phyloP scores from a whole-genome alignment of 139 green algal genomes.

The Astrephomene gubernaculifera region DNA sequence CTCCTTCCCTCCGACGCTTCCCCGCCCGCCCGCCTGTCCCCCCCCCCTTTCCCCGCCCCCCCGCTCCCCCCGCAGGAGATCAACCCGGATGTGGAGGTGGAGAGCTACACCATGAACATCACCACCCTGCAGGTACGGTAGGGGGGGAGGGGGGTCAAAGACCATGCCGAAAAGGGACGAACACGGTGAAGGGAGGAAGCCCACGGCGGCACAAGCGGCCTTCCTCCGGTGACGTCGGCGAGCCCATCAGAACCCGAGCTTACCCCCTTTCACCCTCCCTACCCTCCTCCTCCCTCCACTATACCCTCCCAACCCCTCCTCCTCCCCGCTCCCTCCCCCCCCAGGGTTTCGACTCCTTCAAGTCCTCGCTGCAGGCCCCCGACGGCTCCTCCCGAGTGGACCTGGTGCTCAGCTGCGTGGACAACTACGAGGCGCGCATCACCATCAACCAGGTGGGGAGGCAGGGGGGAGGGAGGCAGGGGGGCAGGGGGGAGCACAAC shows the following conservation, averaged over 20 bases:
- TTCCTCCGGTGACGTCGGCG: too few species aligned
- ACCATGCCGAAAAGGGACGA: too few species aligned
- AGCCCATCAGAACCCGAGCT: too few species aligned
- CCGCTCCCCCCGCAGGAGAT: slow-evolving; percentile 70
- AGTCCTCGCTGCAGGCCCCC: slow-evolving; percentile 64
- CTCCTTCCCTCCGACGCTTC: neutral
- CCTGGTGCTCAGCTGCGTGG: slow-evolving; percentile 95
- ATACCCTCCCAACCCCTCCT: neutral
- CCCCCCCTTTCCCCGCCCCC: neutral
- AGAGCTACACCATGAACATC: slow-evolving; percentile 97
- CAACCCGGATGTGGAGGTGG: slow-evolving; percentile 94
- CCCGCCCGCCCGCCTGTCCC: neutral
- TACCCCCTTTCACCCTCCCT: neutral
- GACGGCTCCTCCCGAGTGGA: slow-evolving; percentile 79
- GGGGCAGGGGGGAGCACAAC: too few species aligned
- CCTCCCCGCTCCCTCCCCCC: neutral
- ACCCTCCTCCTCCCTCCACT: neutral
- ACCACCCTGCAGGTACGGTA: slow-evolving; percentile 82
- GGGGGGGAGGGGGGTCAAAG: neutral
- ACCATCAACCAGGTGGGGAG: slow-evolving; percentile 94
- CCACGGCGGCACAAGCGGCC: too few species aligned
- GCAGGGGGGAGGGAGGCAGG: slow-evolving; percentile 20
- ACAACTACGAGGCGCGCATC: slow-evolving; percentile 99
- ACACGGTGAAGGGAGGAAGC: too few species aligned
- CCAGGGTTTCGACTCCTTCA: slow-evolving; percentile 89